phyloP scores from a whole-genome alignment of 441 rosid species.

The Gossypium aridum region DNA sequence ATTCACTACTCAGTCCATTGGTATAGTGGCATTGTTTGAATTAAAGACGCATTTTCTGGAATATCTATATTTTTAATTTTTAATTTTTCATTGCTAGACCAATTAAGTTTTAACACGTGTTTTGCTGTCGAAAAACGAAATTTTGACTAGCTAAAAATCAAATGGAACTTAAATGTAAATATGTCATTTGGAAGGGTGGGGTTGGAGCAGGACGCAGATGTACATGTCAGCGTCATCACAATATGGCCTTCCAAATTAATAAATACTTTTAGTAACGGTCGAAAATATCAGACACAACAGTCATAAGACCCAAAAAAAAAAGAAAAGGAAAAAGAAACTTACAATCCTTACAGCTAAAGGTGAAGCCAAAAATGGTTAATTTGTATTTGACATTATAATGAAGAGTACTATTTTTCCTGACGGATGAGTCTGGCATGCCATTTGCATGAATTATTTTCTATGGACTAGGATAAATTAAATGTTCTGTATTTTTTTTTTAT shows the following conservation, averaged over 20 bases:
- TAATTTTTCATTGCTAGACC: background rate
- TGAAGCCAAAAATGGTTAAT: background rate
- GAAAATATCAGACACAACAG: background rate
- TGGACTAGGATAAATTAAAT: background rate
- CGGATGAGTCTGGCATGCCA: background rate
- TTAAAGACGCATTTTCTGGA: background rate
- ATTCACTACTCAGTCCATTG: background rate
- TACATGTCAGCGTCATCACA: background rate
- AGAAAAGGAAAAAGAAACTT: background rate
- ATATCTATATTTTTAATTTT: background rate
- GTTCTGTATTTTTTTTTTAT: no score
- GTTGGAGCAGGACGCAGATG: background rate
- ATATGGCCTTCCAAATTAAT: background rate
- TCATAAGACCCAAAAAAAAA: background rate
- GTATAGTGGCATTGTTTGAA: background rate
- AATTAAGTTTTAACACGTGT: background rate
- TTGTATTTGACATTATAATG: background rate
- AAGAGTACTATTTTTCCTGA: background rate
- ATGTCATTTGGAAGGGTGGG: no score
- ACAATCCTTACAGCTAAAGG: background rate
- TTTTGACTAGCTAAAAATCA: no score
- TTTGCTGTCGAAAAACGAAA: background rate
- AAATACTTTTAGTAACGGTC: background rate
- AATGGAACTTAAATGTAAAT: no score
- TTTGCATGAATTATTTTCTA: background rate